Evolutionary conservation across 163 green algal species (phyloP).

Genomic region (Chloromonas sp.): DNA sequence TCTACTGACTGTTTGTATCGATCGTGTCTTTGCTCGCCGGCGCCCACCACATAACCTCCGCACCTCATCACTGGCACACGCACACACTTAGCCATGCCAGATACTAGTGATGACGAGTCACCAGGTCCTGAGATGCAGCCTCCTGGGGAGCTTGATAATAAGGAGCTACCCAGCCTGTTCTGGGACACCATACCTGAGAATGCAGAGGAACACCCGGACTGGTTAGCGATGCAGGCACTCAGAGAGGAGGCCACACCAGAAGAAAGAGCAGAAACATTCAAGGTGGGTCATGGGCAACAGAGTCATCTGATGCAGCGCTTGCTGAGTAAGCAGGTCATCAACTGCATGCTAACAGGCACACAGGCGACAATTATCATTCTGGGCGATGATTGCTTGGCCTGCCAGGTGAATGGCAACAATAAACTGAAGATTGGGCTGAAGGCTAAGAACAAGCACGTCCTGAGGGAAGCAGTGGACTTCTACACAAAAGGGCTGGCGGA

Average conservation of each 20-base stretch:
- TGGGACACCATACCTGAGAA: constrained; percentile 73
- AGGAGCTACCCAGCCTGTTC: constrained; percentile 49
- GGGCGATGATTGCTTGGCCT: background rate
- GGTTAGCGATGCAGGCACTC: constrained; percentile 64
- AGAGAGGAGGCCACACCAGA: constrained; percentile 68
- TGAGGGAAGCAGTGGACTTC: constrained; percentile 68
- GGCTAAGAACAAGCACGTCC: constrained; percentile 69
- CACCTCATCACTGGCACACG: too few species aligned
- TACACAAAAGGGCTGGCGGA: constrained; percentile 47
- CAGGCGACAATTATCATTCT: background rate
- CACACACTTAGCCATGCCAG: too few species aligned
- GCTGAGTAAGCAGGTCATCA: too few species aligned
- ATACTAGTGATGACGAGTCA: background rate
- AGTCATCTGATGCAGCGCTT: background rate
- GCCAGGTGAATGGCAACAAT: constrained; percentile 75
- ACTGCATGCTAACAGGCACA: too few species aligned
- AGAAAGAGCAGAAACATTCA: constrained; percentile 71
- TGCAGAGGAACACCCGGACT: constrained; percentile 56
- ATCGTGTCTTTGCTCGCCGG: too few species aligned
- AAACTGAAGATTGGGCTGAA: constrained; percentile 65
- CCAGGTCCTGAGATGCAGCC: background rate
- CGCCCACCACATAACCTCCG: too few species aligned
- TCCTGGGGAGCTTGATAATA: constrained; percentile 12
- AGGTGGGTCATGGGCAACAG: constrained; percentile 37
- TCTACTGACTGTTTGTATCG: too few species aligned